These are phyloP conservation scores for Pichia phayaonensis DNA, from an alignment of 805 yeast genomes.

Conservation along the genomic window DNA sequence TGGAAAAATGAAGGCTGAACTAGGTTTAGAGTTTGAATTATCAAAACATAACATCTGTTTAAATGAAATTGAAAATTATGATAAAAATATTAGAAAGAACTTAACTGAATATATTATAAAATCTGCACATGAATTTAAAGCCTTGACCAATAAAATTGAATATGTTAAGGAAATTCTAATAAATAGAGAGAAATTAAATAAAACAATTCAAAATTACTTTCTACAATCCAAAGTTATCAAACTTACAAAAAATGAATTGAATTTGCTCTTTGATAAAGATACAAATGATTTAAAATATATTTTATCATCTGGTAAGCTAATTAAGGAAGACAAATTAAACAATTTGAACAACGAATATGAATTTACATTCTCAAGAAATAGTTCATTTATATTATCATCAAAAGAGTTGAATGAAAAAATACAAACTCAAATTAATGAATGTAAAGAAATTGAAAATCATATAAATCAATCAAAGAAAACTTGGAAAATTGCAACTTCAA, in stretches of 20 bases:
- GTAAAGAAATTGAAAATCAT: conserved; percentile 18
- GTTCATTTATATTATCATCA: conserved; percentile 17
- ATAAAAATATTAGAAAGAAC: conserved; percentile 13
- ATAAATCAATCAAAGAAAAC: conserved; percentile 16
- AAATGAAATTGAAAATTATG: conserved; percentile 16
- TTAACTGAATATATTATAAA: conserved; percentile 17
- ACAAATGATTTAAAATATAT: conserved; percentile 16
- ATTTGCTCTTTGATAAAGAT: conserved; percentile 23
- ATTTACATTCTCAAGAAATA: conserved; percentile 15
- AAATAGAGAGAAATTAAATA: conserved; percentile 21
- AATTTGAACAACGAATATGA: conserved; percentile 16
- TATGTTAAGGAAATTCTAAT: conserved; percentile 18
- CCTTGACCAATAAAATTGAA: conserved; percentile 15
- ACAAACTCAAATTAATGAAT: conserved; percentile 19
- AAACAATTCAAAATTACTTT: conserved; percentile 19
- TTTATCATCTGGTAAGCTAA: conserved; percentile 18
- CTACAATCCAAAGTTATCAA: conserved; percentile 17
- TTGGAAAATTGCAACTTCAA: conserved; percentile 21
- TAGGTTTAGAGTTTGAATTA: conserved; percentile 17
- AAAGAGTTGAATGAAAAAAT: conserved; percentile 17
- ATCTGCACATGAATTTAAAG: conserved; percentile 17
- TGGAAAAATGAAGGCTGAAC: conserved; percentile 13
- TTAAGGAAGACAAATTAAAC: conserved; percentile 13
- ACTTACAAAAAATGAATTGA: conserved; percentile 18
- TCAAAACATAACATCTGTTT: conserved; percentile 13